Percentiles rank a stretch among this genome's conserved stretches.
Evolutionary conservation across 805 yeast genomes (phyloP).

Genomic region (Isabelozyma pseudorhagii): DNA sequence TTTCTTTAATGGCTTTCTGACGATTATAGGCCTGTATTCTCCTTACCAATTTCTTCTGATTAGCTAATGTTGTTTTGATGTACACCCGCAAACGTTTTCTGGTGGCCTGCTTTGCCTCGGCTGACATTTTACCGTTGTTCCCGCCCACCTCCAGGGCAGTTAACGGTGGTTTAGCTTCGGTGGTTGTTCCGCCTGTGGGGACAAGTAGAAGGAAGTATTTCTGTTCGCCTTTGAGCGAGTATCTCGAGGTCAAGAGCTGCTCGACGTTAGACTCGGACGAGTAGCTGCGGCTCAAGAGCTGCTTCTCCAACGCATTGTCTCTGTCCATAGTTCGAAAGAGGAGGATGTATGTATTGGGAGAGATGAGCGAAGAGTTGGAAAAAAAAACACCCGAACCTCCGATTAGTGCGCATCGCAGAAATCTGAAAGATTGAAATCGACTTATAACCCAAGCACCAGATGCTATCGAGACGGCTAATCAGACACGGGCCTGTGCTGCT

Average conservation of each 20-base stretch:
- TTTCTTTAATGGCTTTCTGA: slow-evolving; percentile 10
- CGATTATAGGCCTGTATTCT: slow-evolving; percentile 31
- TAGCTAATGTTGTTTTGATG: slow-evolving; percentile 30
- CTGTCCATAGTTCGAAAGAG: slow-evolving; percentile 32
- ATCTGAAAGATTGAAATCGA: too few relatives aligned
- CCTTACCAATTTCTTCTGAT: slow-evolving; percentile 38
- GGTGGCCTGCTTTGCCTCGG: slow-evolving; percentile 22
- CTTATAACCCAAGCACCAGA: too few relatives aligned
- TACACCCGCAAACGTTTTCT: slow-evolving; percentile 43
- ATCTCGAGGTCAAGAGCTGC: slow-evolving; percentile 42
- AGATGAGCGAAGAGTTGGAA: too few relatives aligned
- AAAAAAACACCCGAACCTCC: too few relatives aligned
- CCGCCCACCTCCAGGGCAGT: not conserved
- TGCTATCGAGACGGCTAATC: not conserved
- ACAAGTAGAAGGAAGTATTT: slow-evolving; percentile 42
- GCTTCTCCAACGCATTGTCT: slow-evolving; percentile 43
- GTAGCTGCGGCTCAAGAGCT: slow-evolving; percentile 44
- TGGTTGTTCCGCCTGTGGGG: slow-evolving; percentile 25
- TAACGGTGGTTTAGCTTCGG: slow-evolving; percentile 6
- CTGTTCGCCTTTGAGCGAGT: slow-evolving; percentile 44
- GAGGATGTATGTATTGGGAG: not conserved
- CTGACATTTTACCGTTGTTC: slow-evolving; percentile 14
- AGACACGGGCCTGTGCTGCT: not conserved
- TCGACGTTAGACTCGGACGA: slow-evolving; percentile 33
- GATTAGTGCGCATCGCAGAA: not conserved